Evolutionary conservation across 345 rosid genomes (phyloP), one percentile per base, ranked within the genome.

Genomic region (Erucastrum elatum): DNA sequence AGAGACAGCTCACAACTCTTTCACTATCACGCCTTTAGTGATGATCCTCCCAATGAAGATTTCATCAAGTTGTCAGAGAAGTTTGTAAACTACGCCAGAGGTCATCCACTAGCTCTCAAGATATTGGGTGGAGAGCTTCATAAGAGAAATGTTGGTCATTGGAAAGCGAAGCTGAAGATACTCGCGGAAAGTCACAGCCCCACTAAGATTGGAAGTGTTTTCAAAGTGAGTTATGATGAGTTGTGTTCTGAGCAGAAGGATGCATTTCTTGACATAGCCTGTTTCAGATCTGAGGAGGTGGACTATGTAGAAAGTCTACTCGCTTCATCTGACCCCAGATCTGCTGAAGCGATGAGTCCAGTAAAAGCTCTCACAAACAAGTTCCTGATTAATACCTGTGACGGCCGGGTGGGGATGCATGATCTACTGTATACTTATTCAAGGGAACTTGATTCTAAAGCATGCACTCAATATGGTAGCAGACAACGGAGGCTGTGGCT

Each of bases 1-100:
- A 6, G 1, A 5, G 68, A 81, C 0, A 46, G 81, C 39, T 15
- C 72, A 6, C 15, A 68, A 5, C 76, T 78, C 1, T 75, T 84
- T 58, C 1, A 3, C 44, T 12, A 34, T 8, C 29, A 70, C 49
- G 59, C 59, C 21, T 53, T 53, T 16, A 8, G 8, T 51, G 9
- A 51, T 51, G 58, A 9, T 25, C n/a, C n/a, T 8, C 33, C 1
- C 2, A 25, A 58, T 1, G 31, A 9, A 56, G 29, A 7, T 56
- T 56, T 21, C 31, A 4, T 4, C n/a, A 58, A 58, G 63, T 5
- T 58, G 3, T 3, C 31, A 2, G n/a, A 58, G 0, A 2, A 58
- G 13, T 9, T 9, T 25, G 5, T 25, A 8, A 6, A 58, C 0
- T 58, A 58, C 25, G 63, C 63, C 13, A 25, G 63, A 58, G 63